These are phyloP conservation scores for Salix purpurea DNA, from an alignment of 345 rosid genomes.

Conservation along the genomic window DNA sequence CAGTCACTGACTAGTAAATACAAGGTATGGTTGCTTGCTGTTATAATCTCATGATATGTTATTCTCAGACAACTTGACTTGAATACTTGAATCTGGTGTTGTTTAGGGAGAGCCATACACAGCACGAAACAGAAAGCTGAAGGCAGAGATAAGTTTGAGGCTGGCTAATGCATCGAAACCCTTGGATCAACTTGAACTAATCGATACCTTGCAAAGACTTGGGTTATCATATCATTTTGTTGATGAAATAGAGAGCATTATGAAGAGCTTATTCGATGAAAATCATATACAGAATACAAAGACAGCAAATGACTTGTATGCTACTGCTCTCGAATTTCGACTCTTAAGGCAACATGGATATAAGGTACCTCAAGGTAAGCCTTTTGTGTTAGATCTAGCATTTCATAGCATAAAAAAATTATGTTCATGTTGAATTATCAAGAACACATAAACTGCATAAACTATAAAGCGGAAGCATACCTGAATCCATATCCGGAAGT, in stretches of 20 bases:
- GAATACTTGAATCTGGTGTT: too few relatives aligned
- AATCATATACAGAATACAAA: too few relatives aligned
- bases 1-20: not conserved
- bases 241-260: not conserved
- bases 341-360: conserved; percentile 3
- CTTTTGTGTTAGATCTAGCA: too few relatives aligned
- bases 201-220: conserved; percentile 15
- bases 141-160: conserved; percentile 4
- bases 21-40: too few relatives aligned
- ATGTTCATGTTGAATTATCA: too few relatives aligned
- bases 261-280: not conserved
- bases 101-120: conserved; percentile 8
- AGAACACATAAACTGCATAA: too few relatives aligned
- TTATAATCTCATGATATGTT: too few relatives aligned
- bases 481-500: too few relatives aligned
- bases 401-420: too few relatives aligned
- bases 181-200: conserved; percentile 3
- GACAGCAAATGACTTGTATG: not conserved
- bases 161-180: not conserved
- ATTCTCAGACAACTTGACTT: too few relatives aligned
- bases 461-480: too few relatives aligned
- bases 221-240: conserved; percentile 8
- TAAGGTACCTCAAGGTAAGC: conserved; percentile 1
- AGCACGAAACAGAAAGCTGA: not conserved
- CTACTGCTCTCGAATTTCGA: conserved; percentile 6